Evolutionary conservation across 495 filamentous ascomycete species (phyloP), one percentile per base, ranked within the genome.

Genomic region (Xylaria curta): DNA sequence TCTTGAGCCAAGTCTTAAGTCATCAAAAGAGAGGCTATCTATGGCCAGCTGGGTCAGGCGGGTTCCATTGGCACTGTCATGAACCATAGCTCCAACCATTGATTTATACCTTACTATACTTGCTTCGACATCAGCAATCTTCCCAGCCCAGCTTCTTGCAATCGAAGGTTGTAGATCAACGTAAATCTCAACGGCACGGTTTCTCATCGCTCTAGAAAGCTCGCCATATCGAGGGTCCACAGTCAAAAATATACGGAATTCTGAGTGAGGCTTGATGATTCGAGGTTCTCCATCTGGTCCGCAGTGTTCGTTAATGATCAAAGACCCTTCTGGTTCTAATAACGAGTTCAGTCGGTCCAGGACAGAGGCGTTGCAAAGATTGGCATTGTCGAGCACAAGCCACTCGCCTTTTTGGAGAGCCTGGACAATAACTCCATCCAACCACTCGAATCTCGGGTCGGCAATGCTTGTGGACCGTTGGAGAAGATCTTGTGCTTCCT

Each of bases 381-480:
- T 99, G 63, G 97, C 95, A 82, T 98, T 97, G 78, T 98, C 95
- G 21, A 99, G 89, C 33, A 98, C 89, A 60, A 99, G 84, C 97
- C 97, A 99, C 54, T 93, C 84, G 36, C 97, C 97, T 75, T 91
- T 85, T 76, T 95, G 89, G 10, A 98, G 84, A 61, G 97, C 95
- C 72, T 93, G 88, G 26, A 98, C 91, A 40, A 99, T 89, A 68
- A 95, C 87, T 56, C 97, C 95, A 78, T 98, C 97, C 3, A 96
- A 89, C 97, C 97, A 99, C 78, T 97, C 93, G 79, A 99, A 99
- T 3, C 90, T 91, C 69, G 94, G 93, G 69, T 85, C 85, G 31
- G 93, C 88, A 26, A 91, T 81, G 5, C 80, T 79, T 42, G 85
- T 73, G 26, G 86, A 80, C 3, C 81, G 77, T 49, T 82, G 72